Evolutionary conservation across 345 rosid species (phyloP).

Genomic region (Camelina laxa): DNA sequence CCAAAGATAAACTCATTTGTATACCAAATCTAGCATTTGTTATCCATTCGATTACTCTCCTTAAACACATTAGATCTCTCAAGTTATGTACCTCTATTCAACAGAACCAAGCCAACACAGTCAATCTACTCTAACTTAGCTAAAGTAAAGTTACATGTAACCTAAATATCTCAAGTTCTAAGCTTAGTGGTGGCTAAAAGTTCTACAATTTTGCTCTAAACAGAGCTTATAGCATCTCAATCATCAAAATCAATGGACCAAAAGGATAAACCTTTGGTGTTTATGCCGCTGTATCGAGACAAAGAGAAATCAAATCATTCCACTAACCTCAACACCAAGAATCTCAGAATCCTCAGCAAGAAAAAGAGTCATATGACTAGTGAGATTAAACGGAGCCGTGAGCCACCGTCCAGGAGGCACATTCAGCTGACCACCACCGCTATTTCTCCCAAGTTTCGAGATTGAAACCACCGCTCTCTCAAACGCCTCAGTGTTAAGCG

Average conservation of each 20-base stretch:
- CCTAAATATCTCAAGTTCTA: constrained; percentile 1
- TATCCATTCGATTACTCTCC: not conserved
- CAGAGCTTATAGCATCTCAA: not conserved
- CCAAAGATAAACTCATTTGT: not conserved
- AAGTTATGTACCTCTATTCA: not conserved
- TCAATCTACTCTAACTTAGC: not conserved
- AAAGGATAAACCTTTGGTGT: not conserved
- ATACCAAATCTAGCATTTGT: not conserved
- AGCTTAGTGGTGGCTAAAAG: not conserved
- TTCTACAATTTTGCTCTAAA: constrained; percentile 1
- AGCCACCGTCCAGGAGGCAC: constrained; percentile 96
- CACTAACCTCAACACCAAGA: constrained; percentile 76
- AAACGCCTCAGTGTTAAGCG: constrained; percentile 85
- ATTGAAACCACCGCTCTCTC: constrained; percentile 82
- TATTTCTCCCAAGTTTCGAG: constrained; percentile 66
- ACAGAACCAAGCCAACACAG: constrained; percentile 9
- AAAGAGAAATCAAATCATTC: constrained; percentile 2
- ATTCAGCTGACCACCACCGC: constrained; percentile 95
- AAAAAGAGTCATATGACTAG: constrained; percentile 91
- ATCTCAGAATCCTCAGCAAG: constrained; percentile 87
- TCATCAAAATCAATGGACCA: constrained; percentile 1
- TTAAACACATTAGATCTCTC: not conserved
- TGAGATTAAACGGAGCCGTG: constrained; percentile 93
- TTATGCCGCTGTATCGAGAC: not conserved
- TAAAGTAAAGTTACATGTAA: not conserved